Base-by-base conservation (phyloP, 306 rosid genomes). In the Ammopiptanthus mongolicus region DNA sequence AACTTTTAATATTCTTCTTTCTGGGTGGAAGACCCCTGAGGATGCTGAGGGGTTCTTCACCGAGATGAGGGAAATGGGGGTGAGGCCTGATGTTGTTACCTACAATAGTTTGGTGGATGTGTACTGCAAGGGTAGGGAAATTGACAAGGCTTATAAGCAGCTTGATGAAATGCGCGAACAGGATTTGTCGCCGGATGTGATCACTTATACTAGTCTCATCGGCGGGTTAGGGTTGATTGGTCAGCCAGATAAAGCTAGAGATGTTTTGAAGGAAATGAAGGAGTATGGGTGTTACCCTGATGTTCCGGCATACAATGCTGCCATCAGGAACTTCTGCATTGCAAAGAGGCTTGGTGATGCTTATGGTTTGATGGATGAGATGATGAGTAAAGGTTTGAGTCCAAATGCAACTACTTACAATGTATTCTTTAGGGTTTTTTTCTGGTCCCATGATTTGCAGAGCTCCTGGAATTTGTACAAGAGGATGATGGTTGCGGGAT, bases 171-270 rank as follows among this genome's bases (percentile, higher is more conserved):
- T 91, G 98, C 87, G 81, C 0, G 81, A 69, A 0, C 78, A 69
- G 73, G 89, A 84, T 44, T 75, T 88, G 65, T 5, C 44, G 1
- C 95, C 93, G 0, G 98, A 94, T 83, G 97, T 91, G 69, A 81
- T 94, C 37, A 87, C 96, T 0, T 90, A 91, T 77, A 90, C 96
- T 8, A 74, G 90, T 84, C 65, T 90, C 34, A 90, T 91, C 29
- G 97, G 98, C 52, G 97, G 97, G 19, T 75, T 90, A 85, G 98
- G 98, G 52, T 82, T 94, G 88, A 76, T 87, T 41, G 96, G 96
- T 61, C 97, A 88, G 78, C 96, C 97, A 0, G 95, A 91, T 86
- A 91, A 94, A 52, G 98, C 95, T 19, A 86, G 84, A 53, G 79
- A 76, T 82, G 69, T 91, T 73, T 85, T 91, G 84, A 91, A 90